These are phyloP conservation scores for Malus hybrid DNA, from an alignment of 331 rosid species.

Conservation along the genomic window DNA sequence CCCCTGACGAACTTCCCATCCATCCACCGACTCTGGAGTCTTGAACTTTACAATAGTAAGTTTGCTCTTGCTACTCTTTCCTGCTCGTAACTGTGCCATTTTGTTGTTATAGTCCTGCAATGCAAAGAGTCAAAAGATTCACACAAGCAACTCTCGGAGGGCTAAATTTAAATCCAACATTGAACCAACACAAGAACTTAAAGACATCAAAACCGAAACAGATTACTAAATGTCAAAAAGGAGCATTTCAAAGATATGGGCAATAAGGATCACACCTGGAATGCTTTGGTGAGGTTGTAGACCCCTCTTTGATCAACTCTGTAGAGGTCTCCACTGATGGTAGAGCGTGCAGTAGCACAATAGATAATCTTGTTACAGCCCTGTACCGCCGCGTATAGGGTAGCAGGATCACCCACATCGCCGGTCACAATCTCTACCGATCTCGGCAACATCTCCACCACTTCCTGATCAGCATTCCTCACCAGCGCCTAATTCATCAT, in stretches of 20 bases:
- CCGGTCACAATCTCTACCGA: slow-evolving; percentile 76
- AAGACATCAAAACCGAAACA: neutral
- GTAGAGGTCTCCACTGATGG: slow-evolving; percentile 30
- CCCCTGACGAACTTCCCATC: slow-evolving; percentile 87
- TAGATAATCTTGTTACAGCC: slow-evolving; percentile 81
- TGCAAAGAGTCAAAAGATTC: neutral
- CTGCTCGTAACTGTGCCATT: slow-evolving; percentile 88
- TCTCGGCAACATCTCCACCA: slow-evolving; percentile 76
- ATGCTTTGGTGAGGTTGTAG: slow-evolving; percentile 79
- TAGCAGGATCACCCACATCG: slow-evolving; percentile 81
- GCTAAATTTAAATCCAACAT: neutral
- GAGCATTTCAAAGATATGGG: slow-evolving; percentile 1
- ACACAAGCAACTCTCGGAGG: neutral
- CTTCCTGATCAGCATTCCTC: slow-evolving; percentile 63
- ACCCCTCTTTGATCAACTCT: slow-evolving; percentile 68
- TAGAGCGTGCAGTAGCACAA: slow-evolving; percentile 93
- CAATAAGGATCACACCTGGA: slow-evolving; percentile 50
- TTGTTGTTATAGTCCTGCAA: slow-evolving; percentile 85
- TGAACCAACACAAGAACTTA: neutral
- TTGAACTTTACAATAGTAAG: slow-evolving; percentile 73
- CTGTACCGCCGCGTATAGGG: slow-evolving; percentile 58
- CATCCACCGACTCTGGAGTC: slow-evolving; percentile 50
- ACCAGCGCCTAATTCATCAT: slow-evolving; percentile 57
- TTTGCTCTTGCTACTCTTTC: slow-evolving; percentile 95
- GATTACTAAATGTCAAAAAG: neutral